Percentiles rank a stretch among this genome's conserved stretches.
Evolutionary conservation across 2,329 filamentous ascomycete species (phyloP).

Genomic region (Botrytis fragariae): DNA sequence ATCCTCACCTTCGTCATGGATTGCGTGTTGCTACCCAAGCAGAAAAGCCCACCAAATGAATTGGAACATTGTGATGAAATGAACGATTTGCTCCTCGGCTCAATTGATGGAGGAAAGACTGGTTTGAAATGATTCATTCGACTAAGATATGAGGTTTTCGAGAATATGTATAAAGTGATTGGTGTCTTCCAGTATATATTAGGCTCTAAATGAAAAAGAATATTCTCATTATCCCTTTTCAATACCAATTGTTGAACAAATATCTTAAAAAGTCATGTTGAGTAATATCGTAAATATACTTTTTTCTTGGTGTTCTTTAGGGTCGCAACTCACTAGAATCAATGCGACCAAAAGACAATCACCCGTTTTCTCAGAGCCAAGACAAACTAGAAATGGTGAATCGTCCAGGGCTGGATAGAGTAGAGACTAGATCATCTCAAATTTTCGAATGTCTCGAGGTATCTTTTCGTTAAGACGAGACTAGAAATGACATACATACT

Average conservation of each 20-base stretch:
- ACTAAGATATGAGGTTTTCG: not conserved
- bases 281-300: not conserved
- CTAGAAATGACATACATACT: not conserved
- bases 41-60: conserved; percentile 55
- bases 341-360: not conserved
- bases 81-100: not conserved
- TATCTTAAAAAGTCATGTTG: not conserved
- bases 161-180: not conserved
- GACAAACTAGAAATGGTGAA: not conserved
- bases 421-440: not conserved
- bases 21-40: conserved; percentile 69
- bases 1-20: conserved; percentile 53
- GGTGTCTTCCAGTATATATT: not conserved
- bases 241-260: not conserved
- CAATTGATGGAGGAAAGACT: not conserved
- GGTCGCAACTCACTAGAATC: not conserved
- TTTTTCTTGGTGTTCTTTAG: not conserved
- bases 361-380: not conserved
- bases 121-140: not conserved
- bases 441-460: not conserved
- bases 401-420: not conserved
- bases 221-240: not conserved
- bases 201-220: not conserved
- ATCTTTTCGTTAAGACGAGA: not conserved
- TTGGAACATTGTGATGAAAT: not conserved